Percentiles rank a stretch among this genome's conserved stretches.
Evolutionary conservation across 1,139 yeast species (phyloP).

Genomic region (Casaregolazyma lundiana): DNA sequence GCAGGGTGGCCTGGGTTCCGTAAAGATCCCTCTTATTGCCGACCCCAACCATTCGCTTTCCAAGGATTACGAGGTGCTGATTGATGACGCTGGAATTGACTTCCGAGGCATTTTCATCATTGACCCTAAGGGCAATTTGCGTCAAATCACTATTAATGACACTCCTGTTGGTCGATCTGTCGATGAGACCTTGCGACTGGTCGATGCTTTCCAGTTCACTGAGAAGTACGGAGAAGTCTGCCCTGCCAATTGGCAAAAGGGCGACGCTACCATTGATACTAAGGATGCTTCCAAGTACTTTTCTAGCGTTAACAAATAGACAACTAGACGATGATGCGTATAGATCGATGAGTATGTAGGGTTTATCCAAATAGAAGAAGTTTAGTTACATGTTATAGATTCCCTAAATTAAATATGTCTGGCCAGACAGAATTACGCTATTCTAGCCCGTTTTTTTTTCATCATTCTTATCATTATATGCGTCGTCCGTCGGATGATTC

Average conservation of each 20-base stretch:
- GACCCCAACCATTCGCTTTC: slow-evolving; percentile 96
- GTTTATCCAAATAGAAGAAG: too few relatives aligned
- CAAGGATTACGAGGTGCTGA: slow-evolving; percentile 92
- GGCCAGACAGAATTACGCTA: too few relatives aligned
- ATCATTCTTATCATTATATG: neutral
- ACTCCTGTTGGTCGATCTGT: slow-evolving; percentile 99
- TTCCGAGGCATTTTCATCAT: slow-evolving; percentile 97
- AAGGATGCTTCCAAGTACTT: slow-evolving; percentile 80
- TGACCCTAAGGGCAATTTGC: slow-evolving; percentile 89
- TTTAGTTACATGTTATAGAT: too few relatives aligned
- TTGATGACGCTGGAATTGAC: slow-evolving; percentile 94
- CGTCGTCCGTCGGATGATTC: neutral
- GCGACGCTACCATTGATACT: slow-evolving; percentile 88
- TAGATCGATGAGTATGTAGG: too few relatives aligned
- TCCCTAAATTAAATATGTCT: too few relatives aligned
- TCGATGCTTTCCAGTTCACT: slow-evolving; percentile 98
- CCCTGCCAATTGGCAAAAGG: slow-evolving; percentile 99
- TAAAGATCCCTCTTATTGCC: slow-evolving; percentile 89
- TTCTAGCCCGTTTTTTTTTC: too few relatives aligned
- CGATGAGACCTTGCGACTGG: slow-evolving; percentile 93
- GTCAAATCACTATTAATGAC: slow-evolving; percentile 97
- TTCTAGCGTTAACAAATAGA: slow-evolving; percentile 20
- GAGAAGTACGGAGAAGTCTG: slow-evolving; percentile 98
- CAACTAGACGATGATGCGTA: too few relatives aligned
- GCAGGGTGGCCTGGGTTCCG: slow-evolving; percentile 97